These are phyloP conservation scores for Mycena epipterygia DNA, from an alignment of 768 basidiomycete species.

Conservation along the genomic window DNA sequence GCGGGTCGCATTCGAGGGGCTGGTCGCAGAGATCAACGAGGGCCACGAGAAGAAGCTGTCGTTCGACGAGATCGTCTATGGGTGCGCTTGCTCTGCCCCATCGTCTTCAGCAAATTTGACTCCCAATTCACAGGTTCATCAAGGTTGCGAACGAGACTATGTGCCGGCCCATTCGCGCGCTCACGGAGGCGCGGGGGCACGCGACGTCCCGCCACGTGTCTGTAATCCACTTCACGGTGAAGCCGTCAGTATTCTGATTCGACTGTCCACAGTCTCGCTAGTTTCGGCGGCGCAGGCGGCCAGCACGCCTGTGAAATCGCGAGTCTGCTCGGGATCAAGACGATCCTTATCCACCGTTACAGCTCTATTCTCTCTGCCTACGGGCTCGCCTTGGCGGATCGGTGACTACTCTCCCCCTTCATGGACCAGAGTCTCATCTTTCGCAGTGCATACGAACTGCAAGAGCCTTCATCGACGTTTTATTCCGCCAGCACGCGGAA, in stretches of 20 bases:
- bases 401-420: slow-evolving; percentile 45
- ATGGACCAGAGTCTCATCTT: neutral
- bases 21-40: slow-evolving; percentile 80
- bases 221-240: slow-evolving; percentile 17
- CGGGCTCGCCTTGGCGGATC: slow-evolving; percentile 91
- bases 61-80: slow-evolving; percentile 91
- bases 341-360: slow-evolving; percentile 90
- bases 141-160: slow-evolving; percentile 98
- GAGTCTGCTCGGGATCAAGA: slow-evolving; percentile 85
- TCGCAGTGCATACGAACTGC: slow-evolving; percentile 84
- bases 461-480: slow-evolving; percentile 90
- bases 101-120: neutral
- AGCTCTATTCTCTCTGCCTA: slow-evolving; percentile 96
- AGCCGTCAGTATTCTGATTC: slow-evolving; percentile 1
- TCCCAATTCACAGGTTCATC: slow-evolving; percentile 74
- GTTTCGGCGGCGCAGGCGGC: slow-evolving; percentile 92
- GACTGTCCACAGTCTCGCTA: slow-evolving; percentile 70
- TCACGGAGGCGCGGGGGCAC: slow-evolving; percentile 92
- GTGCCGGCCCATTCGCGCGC: slow-evolving; percentile 91
- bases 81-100: slow-evolving; percentile 59
- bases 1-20: slow-evolving; percentile 70
- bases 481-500: slow-evolving; percentile 72
- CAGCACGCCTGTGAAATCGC: slow-evolving; percentile 97
- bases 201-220: slow-evolving; percentile 83
- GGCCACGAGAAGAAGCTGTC: slow-evolving; percentile 69